Base-by-base conservation (phyloP, 768 basidiomycete genomes). In the Pleurotus citrinopileatus region DNA sequence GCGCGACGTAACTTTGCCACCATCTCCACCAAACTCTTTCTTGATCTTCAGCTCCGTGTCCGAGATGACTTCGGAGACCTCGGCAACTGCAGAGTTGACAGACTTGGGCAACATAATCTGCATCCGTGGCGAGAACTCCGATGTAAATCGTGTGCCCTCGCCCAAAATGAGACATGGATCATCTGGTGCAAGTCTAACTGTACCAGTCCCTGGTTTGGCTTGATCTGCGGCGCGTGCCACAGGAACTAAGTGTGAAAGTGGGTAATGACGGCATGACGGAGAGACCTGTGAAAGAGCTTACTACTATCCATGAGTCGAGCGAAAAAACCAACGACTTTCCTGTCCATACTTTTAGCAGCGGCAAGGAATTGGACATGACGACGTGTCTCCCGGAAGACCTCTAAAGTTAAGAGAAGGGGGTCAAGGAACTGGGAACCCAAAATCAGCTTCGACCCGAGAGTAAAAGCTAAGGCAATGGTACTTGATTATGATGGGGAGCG, bases 401-500 rank as follows among this genome's bases (percentile, higher is more conserved):
- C 89, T 53, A 91, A 80, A 54, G 82, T 84, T 42, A 98, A 71
- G 48, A 98, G 77, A 45, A 97, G 71, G 5, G 94, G 92, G 65
- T 98, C 96, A 52, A 98, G 81, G 68, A 98, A 97, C 92, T 98
- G 68, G 4, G n/a, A 56, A 47, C 45, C 36, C 34, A 57, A 45
- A 25, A 60, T 59, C 51, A 43, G 57, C 46, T 48, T 36, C 53
- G 45, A 37, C 26, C 43, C 9, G 22, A 26, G 53, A 48, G 17
- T 36, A 29, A 55, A 27, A 40, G 53, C 56, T 26, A 52, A 54
- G 42, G 17, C 37, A 19, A 13, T 63, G 61, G 55, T 63, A 87
- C 92, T 73, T 94, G 92, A 68, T 97, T 97, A 63, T 86, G 84
- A 69, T 98, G 94, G 37, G 94, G 94, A 8, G 91, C 95, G 38